A percentile compares a stretch with the other conserved stretches of the same genome.
phyloP scores from a whole-genome alignment of 2,329 filamentous ascomycete genomes.

The Claviceps spartinae region DNA sequence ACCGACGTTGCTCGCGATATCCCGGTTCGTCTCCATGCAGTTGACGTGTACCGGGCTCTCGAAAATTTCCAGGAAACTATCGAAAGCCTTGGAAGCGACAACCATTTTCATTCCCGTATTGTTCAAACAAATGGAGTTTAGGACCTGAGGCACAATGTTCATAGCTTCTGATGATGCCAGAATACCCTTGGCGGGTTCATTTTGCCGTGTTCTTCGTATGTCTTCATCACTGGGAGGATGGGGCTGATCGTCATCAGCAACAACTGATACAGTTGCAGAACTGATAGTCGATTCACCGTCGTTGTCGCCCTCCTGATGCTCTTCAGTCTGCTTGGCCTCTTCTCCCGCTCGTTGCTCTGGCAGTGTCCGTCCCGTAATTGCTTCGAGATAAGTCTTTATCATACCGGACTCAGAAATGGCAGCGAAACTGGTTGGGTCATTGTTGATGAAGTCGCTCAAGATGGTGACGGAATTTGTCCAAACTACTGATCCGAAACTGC shows the following conservation, averaged over 20 bases:
- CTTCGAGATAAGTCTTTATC: slow-evolving; percentile 72
- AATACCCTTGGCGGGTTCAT: slow-evolving; percentile 53
- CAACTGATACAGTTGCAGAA: slow-evolving; percentile 24
- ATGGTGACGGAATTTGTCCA: slow-evolving; percentile 93
- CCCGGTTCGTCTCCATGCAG: slow-evolving; percentile 60
- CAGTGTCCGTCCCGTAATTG: slow-evolving; percentile 49
- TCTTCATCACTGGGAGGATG: slow-evolving; percentile 40
- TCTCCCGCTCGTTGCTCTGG: slow-evolving; percentile 16
- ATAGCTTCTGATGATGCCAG: slow-evolving; percentile 83
- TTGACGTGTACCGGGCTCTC: slow-evolving; percentile 82
- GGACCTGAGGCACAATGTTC: slow-evolving; percentile 68
- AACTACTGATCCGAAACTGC: slow-evolving; percentile 75
- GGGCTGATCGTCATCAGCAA: slow-evolving; percentile 25
- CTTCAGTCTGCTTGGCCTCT: slow-evolving; percentile 16
- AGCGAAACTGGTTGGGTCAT: slow-evolving; percentile 93
- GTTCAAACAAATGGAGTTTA: slow-evolving; percentile 90
- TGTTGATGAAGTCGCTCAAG: slow-evolving; percentile 92
- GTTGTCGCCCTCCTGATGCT: slow-evolving; percentile 22
- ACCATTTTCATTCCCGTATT: slow-evolving; percentile 79
- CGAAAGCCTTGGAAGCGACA: slow-evolving; percentile 65
- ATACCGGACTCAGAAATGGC: slow-evolving; percentile 90
- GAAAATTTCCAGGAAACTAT: slow-evolving; percentile 91
- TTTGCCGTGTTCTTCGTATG: slow-evolving; percentile 30
- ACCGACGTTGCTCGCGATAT: slow-evolving; percentile 60
- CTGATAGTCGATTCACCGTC: slow-evolving; percentile 24